Evolutionary conservation across 1,139 yeast genomes (phyloP).

Genomic region (Yamadazyma aaseri): DNA sequence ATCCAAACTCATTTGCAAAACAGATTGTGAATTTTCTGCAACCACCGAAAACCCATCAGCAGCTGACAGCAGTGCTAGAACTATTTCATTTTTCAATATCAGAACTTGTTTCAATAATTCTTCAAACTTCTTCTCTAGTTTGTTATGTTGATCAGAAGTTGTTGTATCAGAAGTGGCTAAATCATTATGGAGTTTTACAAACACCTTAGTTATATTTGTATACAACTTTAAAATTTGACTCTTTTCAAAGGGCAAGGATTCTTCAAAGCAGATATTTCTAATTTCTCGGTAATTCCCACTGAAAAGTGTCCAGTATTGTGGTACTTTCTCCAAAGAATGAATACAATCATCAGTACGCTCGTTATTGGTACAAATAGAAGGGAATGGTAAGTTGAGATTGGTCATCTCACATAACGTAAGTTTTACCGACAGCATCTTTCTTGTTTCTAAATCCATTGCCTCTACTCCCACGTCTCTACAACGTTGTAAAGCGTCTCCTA

Average conservation of each 20-base stretch:
- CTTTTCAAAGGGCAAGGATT: conserved; percentile 51
- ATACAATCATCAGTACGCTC: conserved; percentile 31
- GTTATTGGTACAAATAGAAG: conserved; percentile 15
- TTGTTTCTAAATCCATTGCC: conserved; percentile 23
- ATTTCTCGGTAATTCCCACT: conserved; percentile 56
- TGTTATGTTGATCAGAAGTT: conserved; percentile 12
- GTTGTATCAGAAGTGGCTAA: conserved; percentile 15
- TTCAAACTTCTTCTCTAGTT: conserved; percentile 18
- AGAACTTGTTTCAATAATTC: conserved; percentile 14
- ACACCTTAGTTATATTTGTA: conserved; percentile 42
- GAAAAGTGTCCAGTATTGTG: conserved; percentile 62
- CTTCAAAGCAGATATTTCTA: conserved; percentile 48
- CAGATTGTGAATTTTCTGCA: conserved; percentile 8
- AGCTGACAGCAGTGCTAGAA: conserved; percentile 10
- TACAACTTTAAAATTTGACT: conserved; percentile 48
- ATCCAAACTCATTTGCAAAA: conserved; percentile 15
- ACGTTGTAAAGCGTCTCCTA: conserved; percentile 22
- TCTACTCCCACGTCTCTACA: conserved; percentile 35
- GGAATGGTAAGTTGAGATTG: conserved; percentile 38
- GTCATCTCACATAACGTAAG: conserved; percentile 57
- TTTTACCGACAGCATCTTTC: conserved; percentile 45
- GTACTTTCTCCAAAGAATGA: conserved; percentile 34
- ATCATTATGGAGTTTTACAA: conserved; percentile 21
- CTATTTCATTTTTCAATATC: conserved; percentile 4
- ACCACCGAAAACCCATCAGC: conserved; percentile 13